These are phyloP conservation scores for Ophiostoma piceae DNA, from an alignment of 2,329 filamentous ascomycete genomes.

Conservation along the genomic window DNA sequence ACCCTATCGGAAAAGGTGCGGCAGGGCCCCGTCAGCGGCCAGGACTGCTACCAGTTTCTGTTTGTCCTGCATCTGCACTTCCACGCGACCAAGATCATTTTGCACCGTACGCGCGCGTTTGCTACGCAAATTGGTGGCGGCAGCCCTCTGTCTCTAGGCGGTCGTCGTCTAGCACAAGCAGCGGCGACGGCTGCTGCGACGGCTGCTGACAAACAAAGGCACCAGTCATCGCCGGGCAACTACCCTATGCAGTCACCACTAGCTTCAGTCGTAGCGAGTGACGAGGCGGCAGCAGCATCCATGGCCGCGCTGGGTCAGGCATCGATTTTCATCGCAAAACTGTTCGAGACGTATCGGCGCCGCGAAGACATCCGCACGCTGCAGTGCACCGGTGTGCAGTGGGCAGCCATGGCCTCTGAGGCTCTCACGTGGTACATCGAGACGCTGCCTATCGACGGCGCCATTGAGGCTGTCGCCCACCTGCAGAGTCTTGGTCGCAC, in stretches of 20 bases:
- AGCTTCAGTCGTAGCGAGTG: not conserved
- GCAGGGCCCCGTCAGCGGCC: conserved; percentile 19
- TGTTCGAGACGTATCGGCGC: conserved; percentile 22
- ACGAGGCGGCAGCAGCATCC: conserved; percentile 7
- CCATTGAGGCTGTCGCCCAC: conserved; percentile 21
- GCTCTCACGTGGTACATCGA: conserved; percentile 22
- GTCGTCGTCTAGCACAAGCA: not conserved
- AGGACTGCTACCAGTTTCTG: conserved; percentile 21
- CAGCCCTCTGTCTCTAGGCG: not conserved
- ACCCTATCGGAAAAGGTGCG: conserved; percentile 18
- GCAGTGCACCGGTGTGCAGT: conserved; percentile 24
- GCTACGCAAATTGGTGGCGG: conserved; percentile 1
- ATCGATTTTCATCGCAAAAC: conserved; percentile 21
- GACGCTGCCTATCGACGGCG: conserved; percentile 23
- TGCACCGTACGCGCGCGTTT: conserved; percentile 21
- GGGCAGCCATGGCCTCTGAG: conserved; percentile 22
- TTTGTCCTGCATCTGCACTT: conserved; percentile 25
- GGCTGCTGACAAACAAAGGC: not conserved
- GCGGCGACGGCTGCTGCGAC: too few species aligned
- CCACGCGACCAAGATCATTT: conserved; percentile 21
- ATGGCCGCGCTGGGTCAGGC: conserved; percentile 17
- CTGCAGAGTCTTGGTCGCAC: conserved; percentile 21
- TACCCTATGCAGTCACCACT: not conserved
- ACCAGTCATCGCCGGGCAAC: not conserved
- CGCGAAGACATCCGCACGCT: conserved; percentile 22